Percentiles rank a stretch among this genome's conserved stretches.
Evolutionary conservation across 177 flowering plant species (phyloP).

Genomic region (Tripterygium wilfordii): DNA sequence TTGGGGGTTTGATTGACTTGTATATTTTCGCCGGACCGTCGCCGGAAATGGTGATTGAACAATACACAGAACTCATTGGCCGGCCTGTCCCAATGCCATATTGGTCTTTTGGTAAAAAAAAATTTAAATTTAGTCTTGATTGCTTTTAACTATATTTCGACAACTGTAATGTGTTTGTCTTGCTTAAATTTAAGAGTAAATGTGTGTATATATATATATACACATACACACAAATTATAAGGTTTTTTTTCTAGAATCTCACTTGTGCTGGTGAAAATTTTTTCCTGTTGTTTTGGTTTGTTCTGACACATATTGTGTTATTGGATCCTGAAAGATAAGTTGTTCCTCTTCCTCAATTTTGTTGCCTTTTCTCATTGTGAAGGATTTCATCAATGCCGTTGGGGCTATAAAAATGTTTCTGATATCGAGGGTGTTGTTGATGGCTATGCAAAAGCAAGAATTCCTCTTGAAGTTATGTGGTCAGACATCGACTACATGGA

Average conservation of each 20-base stretch:
- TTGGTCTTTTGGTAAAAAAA: constrained; percentile 28
- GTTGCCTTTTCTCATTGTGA: not conserved
- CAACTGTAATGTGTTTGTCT: no score
- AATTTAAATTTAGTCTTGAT: no score
- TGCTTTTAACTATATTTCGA: no score
- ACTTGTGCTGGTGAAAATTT: no score
- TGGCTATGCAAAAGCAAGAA: constrained; percentile 58
- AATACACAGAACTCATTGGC: constrained; percentile 22
- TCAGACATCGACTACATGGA: constrained; percentile 85
- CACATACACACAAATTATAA: no score
- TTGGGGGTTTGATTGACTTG: constrained; percentile 18
- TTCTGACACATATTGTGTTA: no score
- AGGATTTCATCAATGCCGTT: constrained; percentile 87
- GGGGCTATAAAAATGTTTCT: constrained; percentile 58
- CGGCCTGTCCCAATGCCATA: constrained; percentile 29
- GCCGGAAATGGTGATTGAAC: constrained; percentile 16
- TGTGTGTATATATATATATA: no score
- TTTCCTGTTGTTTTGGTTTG: no score
- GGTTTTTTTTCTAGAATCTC: no score
- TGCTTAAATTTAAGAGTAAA: no score
- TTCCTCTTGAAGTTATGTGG: constrained; percentile 89
- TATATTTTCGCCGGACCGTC: constrained; percentile 15
- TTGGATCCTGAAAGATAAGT: no score
- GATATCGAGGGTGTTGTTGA: constrained; percentile 65
- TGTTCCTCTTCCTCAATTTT: no score